Evolutionary conservation across 1,284 basidiomycete species (phyloP).

Genomic region (Wolfiporia cocos): DNA sequence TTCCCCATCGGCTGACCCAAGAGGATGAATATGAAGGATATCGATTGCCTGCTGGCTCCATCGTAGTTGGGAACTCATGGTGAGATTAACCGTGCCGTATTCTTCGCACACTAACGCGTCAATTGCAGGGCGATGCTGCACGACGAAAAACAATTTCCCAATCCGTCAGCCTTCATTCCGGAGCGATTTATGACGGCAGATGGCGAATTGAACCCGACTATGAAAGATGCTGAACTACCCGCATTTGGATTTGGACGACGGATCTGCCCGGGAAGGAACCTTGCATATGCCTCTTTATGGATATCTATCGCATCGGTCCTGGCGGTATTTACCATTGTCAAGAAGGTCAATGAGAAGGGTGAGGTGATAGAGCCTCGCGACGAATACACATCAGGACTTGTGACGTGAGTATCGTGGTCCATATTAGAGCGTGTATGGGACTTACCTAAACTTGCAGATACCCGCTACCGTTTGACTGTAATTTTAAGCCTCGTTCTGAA

Average conservation of each 20-base stretch:
- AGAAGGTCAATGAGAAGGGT: constrained; percentile 30
- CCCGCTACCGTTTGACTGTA: constrained; percentile 22
- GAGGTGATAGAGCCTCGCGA: constrained; percentile 29
- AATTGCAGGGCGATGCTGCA: constrained; percentile 33
- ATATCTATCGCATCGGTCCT: constrained; percentile 32
- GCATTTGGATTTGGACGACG: constrained; percentile 32
- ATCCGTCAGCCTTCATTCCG: constrained; percentile 33
- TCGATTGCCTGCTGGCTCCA: constrained; percentile 29
- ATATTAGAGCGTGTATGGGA: too few species aligned
- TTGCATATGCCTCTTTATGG: constrained; percentile 33
- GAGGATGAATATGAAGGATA: constrained; percentile 31
- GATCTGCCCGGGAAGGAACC: constrained; percentile 34
- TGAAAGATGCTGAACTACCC: constrained; percentile 24
- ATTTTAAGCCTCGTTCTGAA: constrained; percentile 19
- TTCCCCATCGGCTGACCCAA: constrained; percentile 25
- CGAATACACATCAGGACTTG: constrained; percentile 27
- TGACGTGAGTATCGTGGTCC: constrained; percentile 36
- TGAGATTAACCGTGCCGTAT: constrained; percentile 3
- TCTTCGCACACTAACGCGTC: constrained; percentile 4
- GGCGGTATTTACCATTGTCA: constrained; percentile 30
- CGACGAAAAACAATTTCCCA: constrained; percentile 29
- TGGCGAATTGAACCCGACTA: constrained; percentile 23
- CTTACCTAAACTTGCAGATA: constrained; percentile 19
- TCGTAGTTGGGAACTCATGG: constrained; percentile 27
- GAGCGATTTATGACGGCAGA: constrained; percentile 26